These are phyloP conservation scores for Penicillium roqueforti DNA, from an alignment of 495 filamentous ascomycete genomes.

Conservation along the genomic window DNA sequence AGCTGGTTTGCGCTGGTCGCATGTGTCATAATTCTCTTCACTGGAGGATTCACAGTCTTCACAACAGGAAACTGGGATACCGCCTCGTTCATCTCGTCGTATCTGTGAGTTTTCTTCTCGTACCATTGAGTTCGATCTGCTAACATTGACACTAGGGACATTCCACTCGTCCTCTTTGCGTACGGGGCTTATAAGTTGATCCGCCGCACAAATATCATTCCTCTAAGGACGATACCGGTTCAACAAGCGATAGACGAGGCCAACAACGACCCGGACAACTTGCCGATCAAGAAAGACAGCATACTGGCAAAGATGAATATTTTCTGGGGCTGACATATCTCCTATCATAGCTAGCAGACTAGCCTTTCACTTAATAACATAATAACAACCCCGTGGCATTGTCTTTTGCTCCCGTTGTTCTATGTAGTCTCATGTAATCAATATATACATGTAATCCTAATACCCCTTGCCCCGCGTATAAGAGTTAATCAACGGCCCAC, in stretches of 20 bases:
- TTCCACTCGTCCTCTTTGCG: slow-evolving; percentile 42
- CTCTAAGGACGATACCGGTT: slow-evolving; percentile 30
- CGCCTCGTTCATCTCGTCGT: slow-evolving; percentile 33
- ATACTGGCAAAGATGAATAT: slow-evolving; percentile 28
- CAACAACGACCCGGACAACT: slow-evolving; percentile 30
- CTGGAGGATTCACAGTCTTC: slow-evolving; percentile 63
- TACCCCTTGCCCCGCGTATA: slow-evolving; percentile 53
- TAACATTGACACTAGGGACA: slow-evolving; percentile 24
- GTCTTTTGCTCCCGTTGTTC: too few relatives aligned
- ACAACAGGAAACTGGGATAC: slow-evolving; percentile 35
- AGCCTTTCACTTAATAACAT: too few relatives aligned
- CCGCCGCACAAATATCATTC: slow-evolving; percentile 33
- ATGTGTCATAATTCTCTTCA: slow-evolving; percentile 51
- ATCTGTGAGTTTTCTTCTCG: slow-evolving; percentile 26
- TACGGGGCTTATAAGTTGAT: slow-evolving; percentile 41
- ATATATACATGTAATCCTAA: slow-evolving; percentile 7
- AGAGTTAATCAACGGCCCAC: slow-evolving; percentile 61
- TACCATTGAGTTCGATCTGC: not conserved
- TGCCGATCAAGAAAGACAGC: slow-evolving; percentile 22
- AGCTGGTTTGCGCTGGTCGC: slow-evolving; percentile 48
- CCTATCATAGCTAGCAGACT: not conserved
- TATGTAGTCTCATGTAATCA: not conserved
- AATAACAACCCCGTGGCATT: too few relatives aligned
- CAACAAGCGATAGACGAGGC: slow-evolving; percentile 31
- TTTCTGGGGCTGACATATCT: slow-evolving; percentile 24